Percentiles rank a stretch among this genome's conserved stretches.
Conservation (phyloP, 2,329 filamentous ascomycete species). For the Chaetomiaceae sp. region DNA sequence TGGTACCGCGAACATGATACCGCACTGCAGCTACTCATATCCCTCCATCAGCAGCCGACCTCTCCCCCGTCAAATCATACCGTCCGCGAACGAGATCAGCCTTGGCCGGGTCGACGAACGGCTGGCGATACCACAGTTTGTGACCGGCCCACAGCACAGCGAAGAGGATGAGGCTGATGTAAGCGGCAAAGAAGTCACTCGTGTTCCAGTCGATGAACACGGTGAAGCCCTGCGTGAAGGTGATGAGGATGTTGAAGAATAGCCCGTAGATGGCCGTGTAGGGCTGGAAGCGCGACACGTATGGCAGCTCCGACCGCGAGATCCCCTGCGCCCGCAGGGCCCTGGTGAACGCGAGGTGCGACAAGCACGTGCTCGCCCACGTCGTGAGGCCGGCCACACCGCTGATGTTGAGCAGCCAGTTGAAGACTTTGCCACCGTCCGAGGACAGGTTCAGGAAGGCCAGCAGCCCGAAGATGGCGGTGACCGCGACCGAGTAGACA, state of each 20-base stretch:
- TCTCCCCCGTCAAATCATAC: slow-evolving; percentile 12
- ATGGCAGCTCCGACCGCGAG: slow-evolving; percentile 52
- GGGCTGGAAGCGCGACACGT: slow-evolving; percentile 56
- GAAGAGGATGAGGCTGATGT: slow-evolving; percentile 60
- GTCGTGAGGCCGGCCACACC: slow-evolving; percentile 64
- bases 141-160: slow-evolving; percentile 53
- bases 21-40: too few species aligned
- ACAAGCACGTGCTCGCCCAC: slow-evolving; percentile 60
- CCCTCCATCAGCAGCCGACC: slow-evolving; percentile 7
- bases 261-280: slow-evolving; percentile 60
- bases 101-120: slow-evolving; percentile 24
- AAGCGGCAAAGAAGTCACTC: slow-evolving; percentile 56
- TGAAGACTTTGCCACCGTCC: slow-evolving; percentile 55
- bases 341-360: slow-evolving; percentile 61
- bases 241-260: slow-evolving; percentile 58
- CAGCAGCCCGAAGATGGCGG: slow-evolving; percentile 55
- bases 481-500: slow-evolving; percentile 51
- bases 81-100: slow-evolving; percentile 23
- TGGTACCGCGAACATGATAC: too few species aligned
- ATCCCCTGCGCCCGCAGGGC: slow-evolving; percentile 52
- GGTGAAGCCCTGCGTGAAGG: slow-evolving; percentile 63
- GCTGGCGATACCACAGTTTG: slow-evolving; percentile 43
- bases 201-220: slow-evolving; percentile 59
- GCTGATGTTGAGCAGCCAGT: slow-evolving; percentile 67
- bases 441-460: slow-evolving; percentile 61